Evolutionary conservation across 2,329 filamentous ascomycete genomes (phyloP), one percentile per base, ranked within the genome.

Genomic region (Fusarium virguliforme): DNA sequence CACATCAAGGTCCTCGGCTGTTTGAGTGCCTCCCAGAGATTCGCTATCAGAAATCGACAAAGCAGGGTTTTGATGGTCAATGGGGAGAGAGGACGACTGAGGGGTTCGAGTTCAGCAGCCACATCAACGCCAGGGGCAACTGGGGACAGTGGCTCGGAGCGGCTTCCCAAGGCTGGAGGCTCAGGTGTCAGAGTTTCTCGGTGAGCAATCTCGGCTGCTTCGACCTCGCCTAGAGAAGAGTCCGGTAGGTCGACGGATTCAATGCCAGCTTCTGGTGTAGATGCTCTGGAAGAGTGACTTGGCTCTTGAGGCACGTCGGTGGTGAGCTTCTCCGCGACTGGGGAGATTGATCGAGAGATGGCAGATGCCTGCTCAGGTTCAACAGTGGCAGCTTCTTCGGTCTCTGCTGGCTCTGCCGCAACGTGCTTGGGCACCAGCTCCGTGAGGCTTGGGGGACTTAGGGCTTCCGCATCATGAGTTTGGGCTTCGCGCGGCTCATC

Each of bases 311-410:
- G 38, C 12, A 10, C 41, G 10, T 40, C 18, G 24, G 41, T 32
- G 37, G 40, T 24, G 7, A 58, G 37, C 6, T 54, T 56, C 32
- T 41, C 22, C 22, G 22, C 2, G 30, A 8, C 48, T 41, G 30
- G 37, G 12, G 32, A 38, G 2, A 24, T 22, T 12, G 53, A 30
- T 35, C 43, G 48, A 18, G 34, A 60, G 22, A 15, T 18, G 26
- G n/a, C 22, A 43, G 37, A 15, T 32, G 56, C 13, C 26, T 56
- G 55, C 35, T 53, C 35, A 30, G 24, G 22, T 32, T 63, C 48
- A 12, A 35, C 22, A 18, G 22, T 24, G 38, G 18, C 38, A 41
- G 8, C 8, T 24, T 41, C 38, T 12, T 12, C 34, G 13, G 12
- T 13, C 6, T 22, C 38, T 40, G 4, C 38, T 22, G 18, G n/a